phyloP scores from a whole-genome alignment of 352 stramenopile genomes.

The Plasmopara halstedii region DNA sequence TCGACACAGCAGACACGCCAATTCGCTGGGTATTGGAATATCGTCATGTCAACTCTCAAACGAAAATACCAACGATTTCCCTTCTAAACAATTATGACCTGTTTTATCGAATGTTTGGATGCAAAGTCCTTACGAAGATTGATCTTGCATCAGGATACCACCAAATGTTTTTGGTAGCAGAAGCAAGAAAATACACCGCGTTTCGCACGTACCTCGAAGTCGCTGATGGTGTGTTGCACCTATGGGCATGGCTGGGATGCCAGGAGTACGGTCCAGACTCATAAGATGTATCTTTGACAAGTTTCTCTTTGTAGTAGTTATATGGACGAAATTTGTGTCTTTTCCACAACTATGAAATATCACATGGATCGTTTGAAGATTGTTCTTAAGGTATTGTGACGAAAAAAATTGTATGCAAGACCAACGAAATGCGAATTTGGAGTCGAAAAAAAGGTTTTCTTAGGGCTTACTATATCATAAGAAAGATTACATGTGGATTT shows the following conservation, averaged over 20 bases:
- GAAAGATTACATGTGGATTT: conserved; percentile 3
- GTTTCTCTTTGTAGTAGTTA: conserved; percentile 30
- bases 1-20: no score
- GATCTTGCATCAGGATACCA: no score
- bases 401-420: conserved; percentile 13
- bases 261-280: conserved; percentile 26
- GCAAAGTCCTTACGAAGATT: no score
- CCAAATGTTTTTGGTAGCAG: no score
- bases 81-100: no score
- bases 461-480: not conserved
- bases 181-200: no score
- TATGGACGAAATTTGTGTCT: conserved; percentile 31
- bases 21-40: no score
- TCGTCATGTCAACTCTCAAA: no score
- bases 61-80: no score
- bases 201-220: no score
- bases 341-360: conserved; percentile 12
- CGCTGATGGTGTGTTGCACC: conserved; percentile 25
- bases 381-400: conserved; percentile 14
- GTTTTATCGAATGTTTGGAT: no score
- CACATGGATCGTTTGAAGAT: conserved; percentile 14
- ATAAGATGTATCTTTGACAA: conserved; percentile 26
- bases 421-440: not conserved
- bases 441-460: not conserved
- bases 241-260: conserved; percentile 36